These are phyloP conservation scores for Brassica balearica DNA, from an alignment of 441 rosid genomes.

Conservation along the genomic window DNA sequence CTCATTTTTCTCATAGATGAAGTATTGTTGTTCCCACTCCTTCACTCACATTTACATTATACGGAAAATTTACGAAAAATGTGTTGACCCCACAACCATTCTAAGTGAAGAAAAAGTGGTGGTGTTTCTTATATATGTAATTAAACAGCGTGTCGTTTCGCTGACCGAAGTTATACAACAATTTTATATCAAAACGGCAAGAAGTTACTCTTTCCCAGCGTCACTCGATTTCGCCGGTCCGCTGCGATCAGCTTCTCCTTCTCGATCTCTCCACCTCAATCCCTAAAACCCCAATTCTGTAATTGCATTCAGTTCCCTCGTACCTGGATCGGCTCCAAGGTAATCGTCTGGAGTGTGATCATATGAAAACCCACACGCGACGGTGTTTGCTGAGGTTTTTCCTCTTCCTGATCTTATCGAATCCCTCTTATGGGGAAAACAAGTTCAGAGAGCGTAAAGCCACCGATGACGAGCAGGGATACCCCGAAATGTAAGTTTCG, in stretches of 20 bases:
- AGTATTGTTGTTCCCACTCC: background rate
- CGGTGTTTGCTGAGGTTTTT: constrained; percentile 53
- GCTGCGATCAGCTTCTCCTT: constrained; percentile 36
- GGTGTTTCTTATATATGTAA: constrained; percentile 9
- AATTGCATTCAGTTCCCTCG: constrained; percentile 17
- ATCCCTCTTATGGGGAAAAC: constrained; percentile 53
- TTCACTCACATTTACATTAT: background rate
- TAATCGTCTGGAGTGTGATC: constrained; percentile 36
- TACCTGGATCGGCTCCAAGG: constrained; percentile 4
- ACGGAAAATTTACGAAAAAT: background rate
- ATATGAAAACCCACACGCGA: constrained; percentile 50
- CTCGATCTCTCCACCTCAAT: constrained; percentile 31
- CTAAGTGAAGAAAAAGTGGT: background rate
- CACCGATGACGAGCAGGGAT: constrained; percentile 77
- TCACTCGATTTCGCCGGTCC: constrained; percentile 29
- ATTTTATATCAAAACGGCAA: constrained; percentile 25
- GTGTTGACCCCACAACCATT: background rate
- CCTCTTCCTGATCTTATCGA: constrained; percentile 45
- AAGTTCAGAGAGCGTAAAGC: constrained; percentile 89
- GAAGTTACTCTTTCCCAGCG: constrained; percentile 29
- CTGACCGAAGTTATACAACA: background rate
- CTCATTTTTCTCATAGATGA: background rate
- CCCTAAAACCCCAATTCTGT: constrained; percentile 24
- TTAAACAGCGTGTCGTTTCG: constrained; percentile 29
- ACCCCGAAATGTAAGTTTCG: constrained; percentile 73